Base-by-base conservation (phyloP, 2,329 filamentous ascomycete species). In the Capronia americana region DNA sequence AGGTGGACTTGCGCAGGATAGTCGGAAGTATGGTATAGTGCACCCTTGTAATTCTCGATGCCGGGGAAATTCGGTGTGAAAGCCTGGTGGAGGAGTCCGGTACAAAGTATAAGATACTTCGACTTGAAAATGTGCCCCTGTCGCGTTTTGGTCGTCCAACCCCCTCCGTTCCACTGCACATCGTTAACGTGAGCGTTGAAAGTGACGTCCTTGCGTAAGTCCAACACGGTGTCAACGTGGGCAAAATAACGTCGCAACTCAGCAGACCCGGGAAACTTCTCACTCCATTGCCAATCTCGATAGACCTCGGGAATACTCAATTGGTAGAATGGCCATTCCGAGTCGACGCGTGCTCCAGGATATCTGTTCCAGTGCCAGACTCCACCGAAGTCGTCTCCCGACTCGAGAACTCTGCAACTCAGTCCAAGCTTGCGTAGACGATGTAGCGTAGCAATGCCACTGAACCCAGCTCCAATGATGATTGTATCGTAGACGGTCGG, bases 361-460 rank as follows among this genome's bases (percentile, higher is more conserved):
- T 97, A 97, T 79, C 96, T 93, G 77, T 91, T 91, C 82, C 80
- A 86, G 50, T 80, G 75, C 86, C 86, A 88, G 0, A 71, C 68
- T 10, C 70, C 69, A 38, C 78, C 78, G 58, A 78, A 75, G 44
- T 75, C 74, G 14, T 66, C 70, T 3, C 75, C 78, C 2, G 75
- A 72, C 61, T 79, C 78, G 59, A 78, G 74, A 61, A 77, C 73
- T 55, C 77, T 76, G 57, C 73, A 71, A 1, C 73, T 73, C 28
- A 77, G 67, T 17, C 77, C 77, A 7, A 74, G 68, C 65, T 77
- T 68, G 5, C 76, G 73, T 30, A 78, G 68, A 38, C 74, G 68
- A 64, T 78, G 70, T 4, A 77, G 61, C 24, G 67, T 62, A 30
- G 67, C 70, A 6, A 71, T 66, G 14, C 69, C 70, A 30, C 65